Evolutionary conservation across 352 stramenopile genomes (phyloP).

Genomic region (Paralagenidium karlingii): DNA sequence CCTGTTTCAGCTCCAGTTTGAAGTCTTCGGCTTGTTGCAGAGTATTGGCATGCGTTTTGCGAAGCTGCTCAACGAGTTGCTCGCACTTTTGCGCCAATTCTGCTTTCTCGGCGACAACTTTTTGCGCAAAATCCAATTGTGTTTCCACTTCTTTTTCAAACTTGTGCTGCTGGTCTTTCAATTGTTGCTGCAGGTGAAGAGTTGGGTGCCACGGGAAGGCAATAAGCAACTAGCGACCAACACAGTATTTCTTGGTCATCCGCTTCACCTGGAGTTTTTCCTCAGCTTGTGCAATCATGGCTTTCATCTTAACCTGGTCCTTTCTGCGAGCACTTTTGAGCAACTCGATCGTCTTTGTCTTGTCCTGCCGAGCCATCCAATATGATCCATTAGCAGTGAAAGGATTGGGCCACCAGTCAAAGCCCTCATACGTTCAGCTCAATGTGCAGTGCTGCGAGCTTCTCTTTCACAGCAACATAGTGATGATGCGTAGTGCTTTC

Average conservation of each 20-base stretch:
- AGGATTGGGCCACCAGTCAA: too few relatives aligned
- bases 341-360: constrained; percentile 75
- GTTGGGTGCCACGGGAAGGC: not conserved
- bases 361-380: constrained; percentile 24
- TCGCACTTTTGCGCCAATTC: constrained; percentile 46
- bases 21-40: constrained; percentile 39
- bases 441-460: constrained; percentile 62
- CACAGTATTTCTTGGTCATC: too few relatives aligned
- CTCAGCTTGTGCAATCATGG: constrained; percentile 30
- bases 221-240: too few relatives aligned
- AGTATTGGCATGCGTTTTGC: constrained; percentile 27
- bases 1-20: constrained; percentile 66
- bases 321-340: constrained; percentile 66
- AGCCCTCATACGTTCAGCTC: constrained; percentile 50
- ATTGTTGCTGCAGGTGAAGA: constrained; percentile 16
- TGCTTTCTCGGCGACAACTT: constrained; percentile 64
- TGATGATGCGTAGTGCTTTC: constrained; percentile 34
- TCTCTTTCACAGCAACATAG: constrained; percentile 64
- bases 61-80: constrained; percentile 51
- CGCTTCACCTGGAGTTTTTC: too few relatives aligned
- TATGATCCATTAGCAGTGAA: not conserved
- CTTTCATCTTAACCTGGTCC: constrained; percentile 49
- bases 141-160: constrained; percentile 69
- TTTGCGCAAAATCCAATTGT: constrained; percentile 71
- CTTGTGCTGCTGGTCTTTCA: constrained; percentile 40